A percentile compares a stretch with the other conserved stretches of the same genome.
Evolutionary conservation across 768 basidiomycete species (phyloP).

Genomic region (Hypsizygus marmoreus): DNA sequence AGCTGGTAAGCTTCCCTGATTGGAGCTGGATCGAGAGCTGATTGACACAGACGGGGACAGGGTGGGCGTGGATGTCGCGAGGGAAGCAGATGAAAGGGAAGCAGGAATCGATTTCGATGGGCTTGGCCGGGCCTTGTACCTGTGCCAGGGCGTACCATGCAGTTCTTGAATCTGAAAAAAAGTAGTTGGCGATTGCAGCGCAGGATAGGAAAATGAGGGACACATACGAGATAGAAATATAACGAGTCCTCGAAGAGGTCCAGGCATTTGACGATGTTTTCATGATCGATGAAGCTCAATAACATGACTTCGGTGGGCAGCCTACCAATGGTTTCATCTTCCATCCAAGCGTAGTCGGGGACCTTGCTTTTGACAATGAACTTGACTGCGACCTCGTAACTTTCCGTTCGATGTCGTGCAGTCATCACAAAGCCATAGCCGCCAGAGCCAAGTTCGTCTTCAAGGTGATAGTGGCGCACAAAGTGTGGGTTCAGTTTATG

Average conservation of each 20-base stretch:
- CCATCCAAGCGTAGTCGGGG: constrained; percentile 59
- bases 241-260: constrained; percentile 82
- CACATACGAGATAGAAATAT: constrained; percentile 85
- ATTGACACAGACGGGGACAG: constrained; percentile 59
- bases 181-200: constrained; percentile 1
- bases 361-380: constrained; percentile 87
- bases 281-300: constrained; percentile 71
- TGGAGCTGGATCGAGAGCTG: constrained; percentile 45
- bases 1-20: constrained; percentile 42
- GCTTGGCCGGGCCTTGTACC: constrained; percentile 38
- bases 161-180: constrained; percentile 78
- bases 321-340: constrained; percentile 59
- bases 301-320: constrained; percentile 85
- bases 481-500: constrained; percentile 66
- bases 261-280: constrained; percentile 80
- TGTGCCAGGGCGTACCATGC: constrained; percentile 89
- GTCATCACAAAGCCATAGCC: constrained; percentile 97
- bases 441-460: constrained; percentile 84
- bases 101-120: constrained; percentile 18
- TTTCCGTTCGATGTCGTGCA: constrained; percentile 60
- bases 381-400: constrained; percentile 86
- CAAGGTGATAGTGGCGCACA: constrained; percentile 57
- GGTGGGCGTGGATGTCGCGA: constrained; percentile 46
- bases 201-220: constrained; percentile 1
- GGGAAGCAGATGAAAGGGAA: constrained; percentile 24